Evolutionary conservation across 345 rosid genomes (phyloP), one percentile per base, ranked within the genome.

Genomic region (Pugionium cornutum): DNA sequence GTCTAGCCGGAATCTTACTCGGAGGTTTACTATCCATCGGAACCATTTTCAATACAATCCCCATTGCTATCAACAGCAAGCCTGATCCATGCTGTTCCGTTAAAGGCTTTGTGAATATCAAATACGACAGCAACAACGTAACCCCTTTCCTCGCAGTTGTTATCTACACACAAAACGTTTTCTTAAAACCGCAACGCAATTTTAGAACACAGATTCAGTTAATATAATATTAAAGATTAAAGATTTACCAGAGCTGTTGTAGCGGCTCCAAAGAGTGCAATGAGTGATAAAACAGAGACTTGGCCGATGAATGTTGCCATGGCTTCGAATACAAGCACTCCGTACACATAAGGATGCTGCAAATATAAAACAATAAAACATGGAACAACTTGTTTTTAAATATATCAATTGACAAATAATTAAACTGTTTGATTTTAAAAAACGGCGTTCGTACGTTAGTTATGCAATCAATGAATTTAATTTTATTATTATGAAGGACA

Each of bases 301-400:
- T 94, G 97, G 32, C 99, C 97, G 4, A 94, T 76, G 76, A 90
- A 90, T 7, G 97, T 94, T 43, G 96, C 97, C 97, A 90, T 79
- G 36, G 99, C 96, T 83, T 90, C 99, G 25, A 94, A 94, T 25
- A 94, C 67, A 30, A 94, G 61, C 62, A 94, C 99, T 2, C 88
- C 99, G 5, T 94, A 90, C 31, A 94, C 97, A 37, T 90, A 90
- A 1, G 87, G 89, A 81, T 94, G 95, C 97, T 94, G 89, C 84
- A 52, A 18, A 11, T 39, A 44, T 57, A 3, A 66, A 34, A 64
- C 58, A 75, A 65, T 9, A 6, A 1, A 3, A 34, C 40, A 36
- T 6, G 1, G 7, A 11, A 49, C 11, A 28, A 62, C 36, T 61
- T 49, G 5, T 29, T 4, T 47, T 53, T 59, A 9, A 42, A 47